A percentile compares a stretch with the other conserved stretches of the same genome.
Conservation (phyloP, 2,329 filamentous ascomycete species). For the Claviceps africana region DNA sequence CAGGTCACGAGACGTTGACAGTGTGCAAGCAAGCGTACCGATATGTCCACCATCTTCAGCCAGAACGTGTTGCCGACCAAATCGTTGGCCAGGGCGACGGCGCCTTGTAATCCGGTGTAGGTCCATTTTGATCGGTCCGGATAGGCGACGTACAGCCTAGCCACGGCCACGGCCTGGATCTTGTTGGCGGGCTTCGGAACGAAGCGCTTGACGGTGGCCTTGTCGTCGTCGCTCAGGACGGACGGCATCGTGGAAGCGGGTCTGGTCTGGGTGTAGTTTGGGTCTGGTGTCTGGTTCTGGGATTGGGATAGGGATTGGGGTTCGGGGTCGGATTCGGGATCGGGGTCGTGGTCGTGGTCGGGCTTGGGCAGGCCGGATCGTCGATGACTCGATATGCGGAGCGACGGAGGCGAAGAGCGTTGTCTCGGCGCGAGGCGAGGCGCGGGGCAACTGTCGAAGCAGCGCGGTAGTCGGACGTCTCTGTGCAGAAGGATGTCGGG, state of each 20-base stretch:
- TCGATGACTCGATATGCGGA: neutral
- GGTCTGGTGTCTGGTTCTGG: too few species aligned
- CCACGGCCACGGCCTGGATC: conserved; percentile 90
- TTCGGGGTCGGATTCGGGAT: too few species aligned
- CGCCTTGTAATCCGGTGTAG: conserved; percentile 85
- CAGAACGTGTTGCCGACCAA: conserved; percentile 91
- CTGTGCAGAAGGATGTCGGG: neutral
- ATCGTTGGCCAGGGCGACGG: conserved; percentile 82
- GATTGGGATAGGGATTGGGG: too few species aligned
- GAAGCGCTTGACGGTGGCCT: conserved; percentile 86
- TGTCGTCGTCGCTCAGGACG: conserved; percentile 81
- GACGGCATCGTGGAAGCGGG: conserved; percentile 35
- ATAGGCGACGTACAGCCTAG: conserved; percentile 83
- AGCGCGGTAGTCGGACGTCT: neutral
- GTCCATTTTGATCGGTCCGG: conserved; percentile 80
- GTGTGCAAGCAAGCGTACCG: conserved; percentile 36
- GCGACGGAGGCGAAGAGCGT: neutral
- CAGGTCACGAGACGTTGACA: neutral
- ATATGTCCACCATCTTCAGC: conserved; percentile 95
- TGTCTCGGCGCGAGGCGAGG: neutral
- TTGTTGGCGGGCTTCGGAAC: conserved; percentile 94
- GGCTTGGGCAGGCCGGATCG: neutral
- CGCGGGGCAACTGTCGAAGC: neutral
- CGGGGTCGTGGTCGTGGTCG: too few species aligned
- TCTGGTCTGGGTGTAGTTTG: too few species aligned